Evolutionary conservation across 345 rosid species (phyloP).

Genomic region (Angophora floribunda): DNA sequence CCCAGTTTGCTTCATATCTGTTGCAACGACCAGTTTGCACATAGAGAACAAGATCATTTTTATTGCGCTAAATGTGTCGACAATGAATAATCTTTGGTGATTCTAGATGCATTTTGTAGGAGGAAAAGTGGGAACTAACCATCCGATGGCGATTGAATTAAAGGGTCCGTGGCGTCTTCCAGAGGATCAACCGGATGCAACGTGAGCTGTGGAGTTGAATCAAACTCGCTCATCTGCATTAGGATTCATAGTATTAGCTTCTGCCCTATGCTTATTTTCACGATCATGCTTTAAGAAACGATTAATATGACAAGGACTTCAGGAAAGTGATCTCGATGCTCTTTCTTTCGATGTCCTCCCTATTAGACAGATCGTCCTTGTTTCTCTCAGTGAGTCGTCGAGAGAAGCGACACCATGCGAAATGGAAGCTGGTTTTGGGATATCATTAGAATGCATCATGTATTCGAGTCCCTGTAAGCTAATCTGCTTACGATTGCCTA

Average conservation of each 20-base stretch:
- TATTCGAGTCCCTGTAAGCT: neutral
- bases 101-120: neutral
- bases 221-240: slow-evolving; percentile 6
- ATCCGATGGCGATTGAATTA: neutral
- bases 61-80: neutral
- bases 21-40: neutral
- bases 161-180: neutral
- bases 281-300: neutral
- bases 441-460: neutral
- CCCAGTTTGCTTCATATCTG: neutral
- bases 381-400: neutral
- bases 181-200: neutral
- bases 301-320: neutral
- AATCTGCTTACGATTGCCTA: neutral
- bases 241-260: neutral
- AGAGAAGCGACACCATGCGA: neutral
- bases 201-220: neutral
- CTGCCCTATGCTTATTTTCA: neutral
- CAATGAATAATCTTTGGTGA: neutral
- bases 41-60: neutral
- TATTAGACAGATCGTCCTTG: neutral
- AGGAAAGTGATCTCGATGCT: neutral
- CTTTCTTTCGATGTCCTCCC: neutral
- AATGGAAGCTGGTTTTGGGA: neutral
- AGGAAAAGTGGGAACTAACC: neutral